Evolutionary conservation across 306 rosid genomes (phyloP).

Genomic region (Fragaria iinumae): DNA sequence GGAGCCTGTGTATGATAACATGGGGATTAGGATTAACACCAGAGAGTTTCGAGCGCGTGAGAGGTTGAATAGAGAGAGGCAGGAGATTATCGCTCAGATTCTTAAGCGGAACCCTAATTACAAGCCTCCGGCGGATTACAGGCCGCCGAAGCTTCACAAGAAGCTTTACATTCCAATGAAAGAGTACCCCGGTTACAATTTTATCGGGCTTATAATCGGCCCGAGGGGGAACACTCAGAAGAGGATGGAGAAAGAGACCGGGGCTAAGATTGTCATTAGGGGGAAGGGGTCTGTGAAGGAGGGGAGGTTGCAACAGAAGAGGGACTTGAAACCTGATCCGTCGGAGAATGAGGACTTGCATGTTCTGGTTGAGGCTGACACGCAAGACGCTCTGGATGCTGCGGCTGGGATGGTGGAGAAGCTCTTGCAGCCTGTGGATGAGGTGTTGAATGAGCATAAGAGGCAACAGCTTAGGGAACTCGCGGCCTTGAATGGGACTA

Average conservation of each 20-base stretch:
- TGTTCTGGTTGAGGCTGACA: conserved; percentile 94
- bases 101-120: conserved; percentile 89
- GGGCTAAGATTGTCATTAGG: conserved; percentile 91
- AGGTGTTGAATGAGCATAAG: conserved; percentile 95
- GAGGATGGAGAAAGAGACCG: conserved; percentile 96
- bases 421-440: conserved; percentile 96
- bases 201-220: conserved; percentile 92
- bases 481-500: conserved; percentile 92
- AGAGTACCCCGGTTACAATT: conserved; percentile 93
- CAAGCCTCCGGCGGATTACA: conserved; percentile 95
- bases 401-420: conserved; percentile 99
- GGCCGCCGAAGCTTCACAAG: conserved; percentile 98
- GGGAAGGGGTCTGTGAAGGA: conserved; percentile 97
- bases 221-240: conserved; percentile 98
- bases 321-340: conserved; percentile 90
- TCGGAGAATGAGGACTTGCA: conserved; percentile 96
- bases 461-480: conserved; percentile 98
- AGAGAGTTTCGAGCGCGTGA: conserved; percentile 94
- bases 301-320: conserved; percentile 92
- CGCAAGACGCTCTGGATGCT: conserved; percentile 84
- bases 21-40: conserved; percentile 90
- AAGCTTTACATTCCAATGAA: conserved; percentile 98
- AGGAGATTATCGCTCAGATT: conserved; percentile 89
- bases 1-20: conserved; percentile 89
- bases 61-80: conserved; percentile 84